Base-by-base conservation (phyloP, 257 asterid species). In the Fraxinus pennsylvanica region DNA sequence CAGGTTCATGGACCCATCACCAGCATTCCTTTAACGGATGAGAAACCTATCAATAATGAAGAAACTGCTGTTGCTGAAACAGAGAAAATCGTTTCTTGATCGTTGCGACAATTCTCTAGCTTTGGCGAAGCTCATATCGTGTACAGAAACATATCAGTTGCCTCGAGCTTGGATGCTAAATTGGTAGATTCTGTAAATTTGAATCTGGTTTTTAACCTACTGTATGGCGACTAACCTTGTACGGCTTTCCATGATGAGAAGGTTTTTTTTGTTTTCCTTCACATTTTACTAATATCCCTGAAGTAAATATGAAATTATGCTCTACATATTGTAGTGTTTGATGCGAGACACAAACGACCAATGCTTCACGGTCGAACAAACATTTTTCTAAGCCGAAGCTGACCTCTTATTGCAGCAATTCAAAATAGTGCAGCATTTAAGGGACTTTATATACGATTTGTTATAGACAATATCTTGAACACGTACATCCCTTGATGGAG, bases 1-100 rank as follows among this genome's bases (percentile, higher is more conserved):
- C 94, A 87, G 92, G 87, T 87, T 65, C 87, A 78, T n/a, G 90
- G 85, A 74, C 80, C 86, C 6, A 77, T 63, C 73, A 71, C 81
- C 22, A 87, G 84, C 41, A 32, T 81, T 7, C 81, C 85, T n/a
- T 68, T 78, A 79, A 80, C 71, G 78, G 81, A 79, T 67, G 90
- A 88, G 68, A 78, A 81, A 78, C 73, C 65, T 76, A 79, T 75
- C 39, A 9, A 75, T 22, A 78, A 61, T 30, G 84, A 84, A 78
- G 86, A 80, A 57, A 78, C 74, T 14, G 78, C 76, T 43, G 47
- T 2, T 41, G 39, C 8, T 35, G 43, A 75, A 74, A 80, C 54
- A 65, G 77, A 83, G 78, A 36, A 63, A 73, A 50, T 69, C 14
- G 75, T 72, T 74, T 59, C 45, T 39, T 33, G 74, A 70, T 30